Evolutionary conservation across 1,139 yeast genomes (phyloP).

Genomic region (Lodderomyces margitis): DNA sequence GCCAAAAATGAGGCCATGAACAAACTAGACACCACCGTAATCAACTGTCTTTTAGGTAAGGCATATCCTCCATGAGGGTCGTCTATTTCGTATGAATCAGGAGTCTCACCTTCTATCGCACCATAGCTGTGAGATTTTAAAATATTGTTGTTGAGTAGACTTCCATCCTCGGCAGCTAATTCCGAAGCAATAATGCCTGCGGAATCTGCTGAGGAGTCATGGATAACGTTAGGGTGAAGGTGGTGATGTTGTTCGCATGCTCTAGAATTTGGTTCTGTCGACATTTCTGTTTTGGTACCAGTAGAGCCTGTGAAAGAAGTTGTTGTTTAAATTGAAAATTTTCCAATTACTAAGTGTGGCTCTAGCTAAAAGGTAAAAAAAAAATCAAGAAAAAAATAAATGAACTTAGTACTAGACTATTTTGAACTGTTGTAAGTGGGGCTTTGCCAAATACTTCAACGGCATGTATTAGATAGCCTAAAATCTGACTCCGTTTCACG

Average conservation of each 20-base stretch:
- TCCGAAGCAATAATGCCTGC: slow-evolving; percentile 52
- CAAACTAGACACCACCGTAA: slow-evolving; percentile 32
- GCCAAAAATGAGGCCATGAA: slow-evolving; percentile 42
- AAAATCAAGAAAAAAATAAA: too few species aligned
- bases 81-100: slow-evolving; percentile 15
- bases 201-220: slow-evolving; percentile 40
- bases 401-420: too few species aligned
- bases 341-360: not conserved
- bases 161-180: slow-evolving; percentile 40
- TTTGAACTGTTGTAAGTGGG: too few species aligned
- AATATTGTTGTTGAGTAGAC: slow-evolving; percentile 15
- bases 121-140: slow-evolving; percentile 16
- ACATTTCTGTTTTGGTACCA: not conserved
- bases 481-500: too few species aligned
- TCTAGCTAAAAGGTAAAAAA: too few species aligned
- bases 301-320: not conserved
- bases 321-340: not conserved
- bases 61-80: slow-evolving; percentile 29
- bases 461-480: too few species aligned
- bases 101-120: slow-evolving; percentile 8
- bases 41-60: slow-evolving; percentile 31
- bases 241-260: slow-evolving; percentile 2
- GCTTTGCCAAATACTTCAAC: too few species aligned
- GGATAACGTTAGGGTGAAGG: slow-evolving; percentile 26
- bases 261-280: not conserved